phyloP scores from a whole-genome alignment of 179 eudicot genomes.

The Heliamphora pulchella region DNA sequence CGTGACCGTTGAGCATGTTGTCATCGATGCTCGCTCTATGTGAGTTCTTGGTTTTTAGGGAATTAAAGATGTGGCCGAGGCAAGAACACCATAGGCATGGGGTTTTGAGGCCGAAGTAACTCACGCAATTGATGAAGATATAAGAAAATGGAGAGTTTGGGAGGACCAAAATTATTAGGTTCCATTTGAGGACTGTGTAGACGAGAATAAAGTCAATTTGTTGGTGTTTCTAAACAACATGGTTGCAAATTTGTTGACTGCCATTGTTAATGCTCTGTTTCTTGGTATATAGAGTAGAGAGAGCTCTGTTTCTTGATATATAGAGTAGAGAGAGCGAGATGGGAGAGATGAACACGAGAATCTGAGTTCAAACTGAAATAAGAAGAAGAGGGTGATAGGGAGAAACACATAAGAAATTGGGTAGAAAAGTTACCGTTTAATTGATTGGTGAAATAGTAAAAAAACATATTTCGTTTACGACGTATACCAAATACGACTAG shows the following conservation, averaged over 20 bases:
- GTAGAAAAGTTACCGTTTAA: too few relatives aligned
- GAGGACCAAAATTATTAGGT: conserved; percentile 56
- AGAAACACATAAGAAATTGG: too few relatives aligned
- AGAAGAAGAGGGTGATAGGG: too few relatives aligned
- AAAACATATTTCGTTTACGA: too few relatives aligned
- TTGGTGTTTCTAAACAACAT: conserved; percentile 60
- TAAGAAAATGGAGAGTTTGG: conserved; percentile 71
- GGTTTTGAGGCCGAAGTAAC: conserved; percentile 61
- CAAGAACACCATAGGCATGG: conserved; percentile 79
- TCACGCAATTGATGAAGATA: conserved; percentile 59
- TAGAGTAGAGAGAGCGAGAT: too few relatives aligned
- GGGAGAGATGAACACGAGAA: too few relatives aligned
- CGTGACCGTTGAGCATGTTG: conserved; percentile 31
- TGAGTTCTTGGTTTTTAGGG: conserved; percentile 34
- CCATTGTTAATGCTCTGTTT: conserved; percentile 36
- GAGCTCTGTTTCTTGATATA: too few relatives aligned
- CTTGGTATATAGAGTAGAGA: conserved; percentile 24
- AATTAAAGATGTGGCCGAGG: conserved; percentile 63
- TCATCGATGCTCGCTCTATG: conserved; percentile 17
- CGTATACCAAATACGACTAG: too few relatives aligned
- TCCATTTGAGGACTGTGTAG: conserved; percentile 76
- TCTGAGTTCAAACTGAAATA: too few relatives aligned
- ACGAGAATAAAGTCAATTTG: conserved; percentile 50
- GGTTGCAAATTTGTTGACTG: conserved; percentile 55
- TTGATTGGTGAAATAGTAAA: too few relatives aligned